Evolutionary conservation across 768 basidiomycete species (phyloP).

Genomic region (Hypsizygus marmoreus): DNA sequence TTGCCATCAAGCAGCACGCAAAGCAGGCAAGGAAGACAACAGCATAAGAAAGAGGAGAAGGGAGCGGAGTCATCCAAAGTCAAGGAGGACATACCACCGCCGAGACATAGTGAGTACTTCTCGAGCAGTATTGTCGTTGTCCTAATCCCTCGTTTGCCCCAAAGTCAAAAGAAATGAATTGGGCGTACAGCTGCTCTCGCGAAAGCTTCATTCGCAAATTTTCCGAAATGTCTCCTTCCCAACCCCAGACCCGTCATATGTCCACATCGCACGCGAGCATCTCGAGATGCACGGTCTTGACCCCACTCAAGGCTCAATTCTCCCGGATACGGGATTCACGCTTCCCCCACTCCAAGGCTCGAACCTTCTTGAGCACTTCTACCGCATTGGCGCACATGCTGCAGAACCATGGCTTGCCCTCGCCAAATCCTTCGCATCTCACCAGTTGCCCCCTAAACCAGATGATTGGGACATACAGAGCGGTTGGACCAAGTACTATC

Average conservation of each 20-base stretch:
- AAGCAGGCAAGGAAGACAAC: conserved; percentile 1
- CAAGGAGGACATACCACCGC: conserved; percentile 3
- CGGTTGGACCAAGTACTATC: conserved; percentile 90
- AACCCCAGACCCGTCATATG: conserved; percentile 55
- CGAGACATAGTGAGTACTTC: conserved; percentile 13
- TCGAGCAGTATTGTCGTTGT: background rate
- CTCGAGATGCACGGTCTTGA: conserved; percentile 82
- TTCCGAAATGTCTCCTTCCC: conserved; percentile 73
- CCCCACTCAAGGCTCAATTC: conserved; percentile 73
- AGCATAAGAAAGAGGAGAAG: conserved; percentile 2
- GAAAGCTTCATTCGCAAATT: conserved; percentile 77
- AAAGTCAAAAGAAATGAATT: conserved; percentile 78
- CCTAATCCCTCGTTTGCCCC: background rate
- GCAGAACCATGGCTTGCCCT: conserved; percentile 81
- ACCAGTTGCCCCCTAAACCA: conserved; percentile 59
- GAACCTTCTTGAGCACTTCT: conserved; percentile 87
- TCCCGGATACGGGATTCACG: conserved; percentile 79
- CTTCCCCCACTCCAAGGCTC: conserved; percentile 83
- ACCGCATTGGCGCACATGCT: conserved; percentile 66
- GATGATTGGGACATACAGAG: conserved; percentile 53
- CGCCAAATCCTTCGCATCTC: conserved; percentile 56
- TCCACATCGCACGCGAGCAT: conserved; percentile 80
- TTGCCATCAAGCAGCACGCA: background rate
- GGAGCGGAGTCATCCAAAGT: conserved; percentile 4
- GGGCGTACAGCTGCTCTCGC: conserved; percentile 92